phyloP scores from a whole-genome alignment of 164 flowering plant species.

The Kingdonia uniflora region DNA sequence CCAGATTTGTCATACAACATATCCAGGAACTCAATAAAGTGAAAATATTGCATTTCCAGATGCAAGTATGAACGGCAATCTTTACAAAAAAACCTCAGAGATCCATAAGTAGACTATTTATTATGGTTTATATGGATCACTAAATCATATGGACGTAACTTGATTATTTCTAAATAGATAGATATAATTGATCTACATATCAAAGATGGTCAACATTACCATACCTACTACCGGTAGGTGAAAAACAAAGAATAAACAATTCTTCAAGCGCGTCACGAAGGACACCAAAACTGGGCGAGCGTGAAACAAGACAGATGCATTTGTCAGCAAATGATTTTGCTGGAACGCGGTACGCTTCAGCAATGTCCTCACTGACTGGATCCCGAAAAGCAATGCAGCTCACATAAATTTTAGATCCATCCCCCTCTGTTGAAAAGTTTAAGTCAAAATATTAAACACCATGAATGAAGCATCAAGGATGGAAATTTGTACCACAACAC shows the following conservation, averaged over 20 bases:
- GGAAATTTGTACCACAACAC: neutral
- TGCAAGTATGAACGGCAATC: too few species aligned
- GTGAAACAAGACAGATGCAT: conserved; percentile 94
- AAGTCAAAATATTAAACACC: conserved; percentile 7
- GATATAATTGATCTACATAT: too few species aligned
- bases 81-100: too few species aligned
- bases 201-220: too few species aligned
- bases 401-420: conserved; percentile 96
- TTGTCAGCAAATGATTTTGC: conserved; percentile 93
- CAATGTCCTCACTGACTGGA: conserved; percentile 88
- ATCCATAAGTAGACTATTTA: too few species aligned
- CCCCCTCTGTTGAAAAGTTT: conserved; percentile 73
- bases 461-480: neutral
- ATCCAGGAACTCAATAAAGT: too few species aligned
- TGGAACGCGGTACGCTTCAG: conserved; percentile 83
- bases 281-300: conserved; percentile 65
- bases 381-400: conserved; percentile 97
- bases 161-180: too few species aligned
- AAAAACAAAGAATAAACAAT: conserved; percentile 74
- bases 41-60: too few species aligned
- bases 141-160: too few species aligned
- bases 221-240: conserved; percentile 79
- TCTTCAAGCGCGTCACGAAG: conserved; percentile 81
- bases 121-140: too few species aligned
- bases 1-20: too few species aligned